Base-by-base conservation (phyloP, 2,329 filamentous ascomycete genomes). In the Botryotinia calthae region DNA sequence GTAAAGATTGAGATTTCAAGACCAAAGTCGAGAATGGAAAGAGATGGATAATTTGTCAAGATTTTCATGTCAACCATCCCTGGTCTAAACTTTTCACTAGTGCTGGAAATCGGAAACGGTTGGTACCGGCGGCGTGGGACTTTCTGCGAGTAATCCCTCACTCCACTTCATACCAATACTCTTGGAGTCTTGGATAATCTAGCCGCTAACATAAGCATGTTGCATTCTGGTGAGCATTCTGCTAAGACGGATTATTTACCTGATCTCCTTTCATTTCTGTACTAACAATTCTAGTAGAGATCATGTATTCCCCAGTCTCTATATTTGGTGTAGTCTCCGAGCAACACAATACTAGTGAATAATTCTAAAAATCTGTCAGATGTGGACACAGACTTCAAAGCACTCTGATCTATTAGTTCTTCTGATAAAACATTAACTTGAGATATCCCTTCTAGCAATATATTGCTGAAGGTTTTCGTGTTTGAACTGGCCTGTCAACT, bases 361-460 rank as follows among this genome's bases (percentile, higher is more conserved):
- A 18, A 44, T 37, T 28, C 22, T 18, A 37, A n/a, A 66, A 28
- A 37, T 16, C 31, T 66, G 63, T 51, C 63, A 66, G 14, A n/a
- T 51, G n/a, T 51, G 44, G 44, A 65, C 63, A 65, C 63, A 44
- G 63, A 51, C 44, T 66, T 48, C 22, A n/a, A 66, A n/a, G 22
- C 28, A 37, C 8, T 9, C 28, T 37, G 14, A 28, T 42, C 7
- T 20, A 6, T 25, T 51, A 66, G 44, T 51, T 10, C 20, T 34
- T 28, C 18, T 14, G 25, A 31, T n/a, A 28, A 51, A n/a, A 40
- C 37, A 2, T 8, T 22, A 66, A 37, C 20, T 46, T 51, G 22
- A 44, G 44, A 31, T 20, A 51, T 51, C 63, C 63, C 31, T n/a
- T 51, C 31, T 7, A 31, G 25, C 48, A 31, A 51, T 40, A 18